Evolutionary conservation across 345 rosid genomes (phyloP).

Genomic region (Lenwebbia sp.): DNA sequence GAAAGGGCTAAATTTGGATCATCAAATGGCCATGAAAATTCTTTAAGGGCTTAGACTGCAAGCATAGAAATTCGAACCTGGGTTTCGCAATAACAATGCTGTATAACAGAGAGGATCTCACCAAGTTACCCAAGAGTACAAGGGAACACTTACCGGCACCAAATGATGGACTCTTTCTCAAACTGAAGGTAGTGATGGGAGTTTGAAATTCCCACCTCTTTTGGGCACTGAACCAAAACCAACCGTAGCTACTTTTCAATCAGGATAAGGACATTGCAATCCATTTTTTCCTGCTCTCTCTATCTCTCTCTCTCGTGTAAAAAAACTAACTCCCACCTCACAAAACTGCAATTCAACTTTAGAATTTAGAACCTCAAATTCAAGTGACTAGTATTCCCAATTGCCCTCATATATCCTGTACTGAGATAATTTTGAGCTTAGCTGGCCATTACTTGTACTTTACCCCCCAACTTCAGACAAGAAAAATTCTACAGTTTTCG

Average conservation of each 20-base stretch:
- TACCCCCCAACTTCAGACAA: not conserved
- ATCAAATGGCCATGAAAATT: not conserved
- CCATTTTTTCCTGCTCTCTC: not conserved
- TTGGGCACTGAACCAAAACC: not conserved
- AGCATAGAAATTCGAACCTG: not conserved
- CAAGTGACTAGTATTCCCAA: not conserved
- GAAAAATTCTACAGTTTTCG: not conserved
- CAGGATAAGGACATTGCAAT: not conserved
- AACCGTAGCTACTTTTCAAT: not conserved
- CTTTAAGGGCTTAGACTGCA: not conserved
- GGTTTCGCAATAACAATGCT: not conserved
- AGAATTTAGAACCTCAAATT: not conserved
- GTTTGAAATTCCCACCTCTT: not conserved
- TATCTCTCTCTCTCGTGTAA: not conserved
- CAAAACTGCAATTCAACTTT: not conserved
- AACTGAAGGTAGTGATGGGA: not conserved
- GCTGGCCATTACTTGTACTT: not conserved
- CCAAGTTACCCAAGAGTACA: not conserved
- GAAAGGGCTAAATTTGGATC: not conserved
- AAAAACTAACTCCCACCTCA: not conserved
- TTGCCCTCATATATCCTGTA: not conserved
- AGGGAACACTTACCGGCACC: no score
- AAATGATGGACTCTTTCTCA: not conserved
- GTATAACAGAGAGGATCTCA: not conserved
- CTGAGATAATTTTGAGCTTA: not conserved